Evolutionary conservation across 345 rosid species (phyloP), one percentile per base, ranked within the genome.

Genomic region (Aquilaria malaccensis): DNA sequence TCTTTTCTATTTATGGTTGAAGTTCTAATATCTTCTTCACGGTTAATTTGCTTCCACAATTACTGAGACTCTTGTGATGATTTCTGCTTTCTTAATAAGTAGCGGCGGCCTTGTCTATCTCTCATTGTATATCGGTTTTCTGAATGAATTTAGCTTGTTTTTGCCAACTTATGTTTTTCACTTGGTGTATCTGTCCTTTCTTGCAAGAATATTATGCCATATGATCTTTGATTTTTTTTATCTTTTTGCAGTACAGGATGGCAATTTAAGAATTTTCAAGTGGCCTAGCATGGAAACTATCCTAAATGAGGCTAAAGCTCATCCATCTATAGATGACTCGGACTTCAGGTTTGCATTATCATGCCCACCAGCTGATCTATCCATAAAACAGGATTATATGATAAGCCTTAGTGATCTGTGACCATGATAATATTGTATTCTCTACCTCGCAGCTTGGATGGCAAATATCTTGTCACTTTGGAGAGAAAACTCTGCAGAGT

Each of bases 281-380:
- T 94, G 99, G 99, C 96, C 96, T 61, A 73, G 90, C 79, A 81
- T 94, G 96, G 85, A 80, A 46, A 70, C 59, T 13, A 71, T 82
- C 72, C 77, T 88, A 45, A 61, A 85, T 41, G 88, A 86, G 74
- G 79, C 75, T 59, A 50, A 88, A 71, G 89, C 87, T 62, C 96
- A 85, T 79, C 12, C 79, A 37, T 76, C 88, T 10, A 69, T 86
- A 11, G 86, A 85, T 72, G 81, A 82, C 80, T 64, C 88, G 57
- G 76, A 80, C 74, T 91, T 95, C 86, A 91, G 99, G 99, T 93
- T 37, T 57, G 60, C 41, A 52, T 9, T 31, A 30, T 37, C 52
- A 41, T 3, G n/a, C 10, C 11, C 2, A 2, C 10, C 10, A 15
- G 22, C 0, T 52, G 37, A 51, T 4, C 58, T 15, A 13, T 41